Conservation (phyloP, 345 rosid species). For the Gossypium arboreum region DNA sequence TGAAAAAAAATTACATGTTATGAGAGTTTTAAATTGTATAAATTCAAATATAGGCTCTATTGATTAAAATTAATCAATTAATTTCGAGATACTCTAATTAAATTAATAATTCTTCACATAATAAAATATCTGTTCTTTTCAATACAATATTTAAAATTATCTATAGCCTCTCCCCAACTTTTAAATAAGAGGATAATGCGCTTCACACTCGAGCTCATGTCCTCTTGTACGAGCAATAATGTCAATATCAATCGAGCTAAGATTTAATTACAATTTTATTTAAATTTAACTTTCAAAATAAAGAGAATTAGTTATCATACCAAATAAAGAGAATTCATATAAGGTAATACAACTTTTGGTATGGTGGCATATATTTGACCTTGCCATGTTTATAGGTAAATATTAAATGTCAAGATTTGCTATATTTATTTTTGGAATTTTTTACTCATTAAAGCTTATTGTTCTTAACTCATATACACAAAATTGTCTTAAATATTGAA, state of each 20-base stretch:
- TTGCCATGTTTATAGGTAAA: background rate
- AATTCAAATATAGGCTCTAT: background rate
- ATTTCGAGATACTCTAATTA: background rate
- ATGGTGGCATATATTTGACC: background rate
- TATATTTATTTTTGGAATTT: background rate
- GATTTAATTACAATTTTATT: too few relatives aligned
- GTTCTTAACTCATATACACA: too few relatives aligned
- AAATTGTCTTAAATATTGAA: too few relatives aligned
- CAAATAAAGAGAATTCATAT: background rate
- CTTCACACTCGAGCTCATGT: too few relatives aligned
- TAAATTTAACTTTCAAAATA: too few relatives aligned
- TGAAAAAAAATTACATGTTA: background rate
- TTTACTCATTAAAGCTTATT: background rate
- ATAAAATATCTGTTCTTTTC: too few relatives aligned
- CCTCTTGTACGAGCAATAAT: too few relatives aligned
- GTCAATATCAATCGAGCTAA: too few relatives aligned
- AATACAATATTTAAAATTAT: fast-evolving
- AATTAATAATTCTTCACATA: background rate
- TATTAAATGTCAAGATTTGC: background rate
- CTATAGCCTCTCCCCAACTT: fast-evolving
- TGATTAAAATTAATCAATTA: background rate
- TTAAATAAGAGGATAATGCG: too few relatives aligned
- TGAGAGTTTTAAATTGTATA: background rate
- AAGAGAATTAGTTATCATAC: background rate
- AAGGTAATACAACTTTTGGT: background rate